Evolutionary conservation across 805 yeast species (phyloP).

Genomic region (Wickerhamiella musiphila): DNA sequence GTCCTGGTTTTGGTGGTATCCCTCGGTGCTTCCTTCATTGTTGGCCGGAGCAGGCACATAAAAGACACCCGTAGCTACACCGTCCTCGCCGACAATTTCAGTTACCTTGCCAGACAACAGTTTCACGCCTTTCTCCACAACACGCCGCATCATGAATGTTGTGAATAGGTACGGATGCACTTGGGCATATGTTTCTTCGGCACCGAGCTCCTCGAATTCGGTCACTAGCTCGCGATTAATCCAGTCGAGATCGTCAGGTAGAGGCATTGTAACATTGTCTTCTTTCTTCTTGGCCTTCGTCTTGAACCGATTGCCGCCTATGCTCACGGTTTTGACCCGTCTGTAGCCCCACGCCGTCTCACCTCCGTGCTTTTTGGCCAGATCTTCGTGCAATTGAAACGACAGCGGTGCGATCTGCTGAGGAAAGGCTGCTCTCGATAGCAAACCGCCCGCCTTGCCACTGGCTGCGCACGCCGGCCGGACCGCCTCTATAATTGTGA

Average conservation of each 20-base stretch:
- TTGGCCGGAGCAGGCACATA: constrained; percentile 26
- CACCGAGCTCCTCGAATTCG: constrained; percentile 69
- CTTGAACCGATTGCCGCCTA: constrained; percentile 39
- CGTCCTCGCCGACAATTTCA: constrained; percentile 44
- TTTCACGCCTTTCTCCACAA: constrained; percentile 65
- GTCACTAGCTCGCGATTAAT: constrained; percentile 43
- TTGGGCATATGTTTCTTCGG: constrained; percentile 79
- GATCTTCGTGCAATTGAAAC: constrained; percentile 67
- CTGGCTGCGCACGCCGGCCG: constrained; percentile 95
- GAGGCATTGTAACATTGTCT: constrained; percentile 2
- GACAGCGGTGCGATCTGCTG: constrained; percentile 81
- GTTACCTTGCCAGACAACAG: constrained; percentile 71
- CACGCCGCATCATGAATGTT: constrained; percentile 60
- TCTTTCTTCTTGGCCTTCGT: constrained; percentile 1
- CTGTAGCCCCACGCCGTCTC: constrained; percentile 85
- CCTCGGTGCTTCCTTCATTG: neutral
- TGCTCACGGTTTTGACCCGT: constrained; percentile 64
- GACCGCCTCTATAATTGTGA: constrained; percentile 73
- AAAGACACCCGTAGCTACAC: constrained; percentile 55
- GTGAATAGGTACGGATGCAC: constrained; percentile 93
- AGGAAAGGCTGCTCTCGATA: constrained; percentile 95
- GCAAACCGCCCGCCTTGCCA: constrained; percentile 92
- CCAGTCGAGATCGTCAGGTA: constrained; percentile 55
- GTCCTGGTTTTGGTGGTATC: too few relatives aligned
- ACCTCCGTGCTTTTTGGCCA: constrained; percentile 68